Evolutionary conservation across 495 filamentous ascomycete genomes (phyloP).

Genomic region (Neurospora sublineolata): DNA sequence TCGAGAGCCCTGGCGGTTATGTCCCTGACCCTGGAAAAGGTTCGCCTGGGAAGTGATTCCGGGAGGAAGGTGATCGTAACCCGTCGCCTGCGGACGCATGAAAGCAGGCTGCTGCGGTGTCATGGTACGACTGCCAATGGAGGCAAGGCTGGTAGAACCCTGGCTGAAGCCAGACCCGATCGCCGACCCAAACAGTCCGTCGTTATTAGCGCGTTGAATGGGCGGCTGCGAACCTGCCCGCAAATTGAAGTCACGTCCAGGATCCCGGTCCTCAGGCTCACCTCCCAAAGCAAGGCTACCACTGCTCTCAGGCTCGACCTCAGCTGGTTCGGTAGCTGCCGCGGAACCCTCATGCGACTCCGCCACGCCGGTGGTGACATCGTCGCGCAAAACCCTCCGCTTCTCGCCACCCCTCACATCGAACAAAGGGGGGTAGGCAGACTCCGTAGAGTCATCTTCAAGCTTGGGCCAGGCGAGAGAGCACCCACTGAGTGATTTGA

Average conservation of each 20-base stretch:
- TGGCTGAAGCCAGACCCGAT: slow-evolving; percentile 41
- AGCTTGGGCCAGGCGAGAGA: slow-evolving; percentile 18
- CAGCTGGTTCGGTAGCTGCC: slow-evolving; percentile 29
- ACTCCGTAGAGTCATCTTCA: slow-evolving; percentile 13
- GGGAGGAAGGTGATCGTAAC: slow-evolving; percentile 46
- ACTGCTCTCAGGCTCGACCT: slow-evolving; percentile 57
- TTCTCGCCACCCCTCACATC: slow-evolving; percentile 67
- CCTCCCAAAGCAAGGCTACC: slow-evolving; percentile 78
- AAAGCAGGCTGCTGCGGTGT: slow-evolving; percentile 78
- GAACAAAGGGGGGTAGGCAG: slow-evolving; percentile 59
- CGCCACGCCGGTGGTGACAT: slow-evolving; percentile 50
- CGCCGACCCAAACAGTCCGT: slow-evolving; percentile 41
- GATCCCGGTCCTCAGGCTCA: slow-evolving; percentile 69
- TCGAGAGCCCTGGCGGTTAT: slow-evolving; percentile 74
- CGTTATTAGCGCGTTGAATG: slow-evolving; percentile 51
- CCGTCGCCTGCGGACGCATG: slow-evolving; percentile 44
- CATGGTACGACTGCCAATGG: slow-evolving; percentile 52
- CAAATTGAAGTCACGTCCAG: slow-evolving; percentile 37
- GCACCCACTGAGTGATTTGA: slow-evolving; percentile 24
- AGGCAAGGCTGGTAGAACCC: slow-evolving; percentile 34
- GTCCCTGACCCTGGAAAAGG: slow-evolving; percentile 64
- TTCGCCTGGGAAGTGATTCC: slow-evolving; percentile 37
- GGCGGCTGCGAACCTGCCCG: slow-evolving; percentile 57
- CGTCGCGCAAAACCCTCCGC: slow-evolving; percentile 59
- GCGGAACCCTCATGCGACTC: slow-evolving; percentile 43